Evolutionary conservation across 352 stramenopile genomes (phyloP), one percentile per base, ranked within the genome.

Genomic region (Phytophthora podocarpi): DNA sequence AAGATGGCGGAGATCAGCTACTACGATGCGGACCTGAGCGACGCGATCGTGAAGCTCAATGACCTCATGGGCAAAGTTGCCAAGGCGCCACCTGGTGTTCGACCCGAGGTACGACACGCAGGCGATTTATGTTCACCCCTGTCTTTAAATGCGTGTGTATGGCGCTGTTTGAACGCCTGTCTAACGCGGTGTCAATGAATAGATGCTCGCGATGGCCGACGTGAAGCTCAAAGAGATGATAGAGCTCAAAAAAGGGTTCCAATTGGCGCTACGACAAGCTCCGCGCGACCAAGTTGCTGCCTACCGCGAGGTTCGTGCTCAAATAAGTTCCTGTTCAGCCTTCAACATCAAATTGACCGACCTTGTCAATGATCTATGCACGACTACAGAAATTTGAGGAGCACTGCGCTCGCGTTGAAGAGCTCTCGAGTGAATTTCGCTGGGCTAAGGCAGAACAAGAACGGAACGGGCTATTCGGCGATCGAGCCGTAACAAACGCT

Each of bases 1-100:
- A 16, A 24, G 34, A 96, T 96, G 87, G 80, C 82, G 11, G 87
- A 96, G 73, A 90, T 93, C 72, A 90, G 81, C 52, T 94, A 96
- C 74, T 94, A 96, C 57, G 85, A 94, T 50, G 83, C 83, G 10
- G 87, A 96, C 59, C 70, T 96, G 26, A 90, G 76, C 36, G 87
- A 94, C 43, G 87, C 87, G 28, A 80, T 96, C 39, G 74, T 82
- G 12, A 91, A 93, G 56, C 79, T 96, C 42, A 91, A 93, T 59
- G 82, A 93, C n/a, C 60, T 89, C 42, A 93, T 94, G 87, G 71
- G 78, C 58, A 93, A 93, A 66, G 71, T 93, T 27, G 50, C 83
- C 57, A 94, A 93, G 69, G 85, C 87, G 28, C 83, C 83, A 27
- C 73, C 85, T 0, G 83, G 70, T 34, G 57, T 91, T 64, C 85